phyloP scores from a whole-genome alignment of 1,139 yeast genomes.

The Candida labiduridarum region DNA sequence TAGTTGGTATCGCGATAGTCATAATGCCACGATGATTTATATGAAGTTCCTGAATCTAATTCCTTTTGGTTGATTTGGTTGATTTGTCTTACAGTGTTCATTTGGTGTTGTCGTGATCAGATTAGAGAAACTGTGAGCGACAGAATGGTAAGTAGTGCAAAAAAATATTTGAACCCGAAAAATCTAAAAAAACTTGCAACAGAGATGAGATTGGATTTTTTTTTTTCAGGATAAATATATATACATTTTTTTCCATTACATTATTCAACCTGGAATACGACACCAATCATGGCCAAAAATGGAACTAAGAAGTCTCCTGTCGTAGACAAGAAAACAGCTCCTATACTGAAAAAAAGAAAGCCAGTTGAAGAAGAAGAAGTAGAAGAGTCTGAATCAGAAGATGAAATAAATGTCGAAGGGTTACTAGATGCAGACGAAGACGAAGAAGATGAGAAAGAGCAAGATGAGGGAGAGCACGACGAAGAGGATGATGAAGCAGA shows the following conservation, averaged over 20 bases:
- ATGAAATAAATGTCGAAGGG: conserved; percentile 32
- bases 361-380: conserved; percentile 20
- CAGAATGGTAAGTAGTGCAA: neutral
- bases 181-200: neutral
- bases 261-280: neutral
- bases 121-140: neutral
- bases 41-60: conserved; percentile 58
- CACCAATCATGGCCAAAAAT: conserved; percentile 18
- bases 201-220: conserved; percentile 10
- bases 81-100: conserved; percentile 53
- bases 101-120: conserved; percentile 14
- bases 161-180: neutral
- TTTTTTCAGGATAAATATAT: neutral
- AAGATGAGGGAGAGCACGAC: conserved; percentile 33
- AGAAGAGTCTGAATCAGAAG: conserved; percentile 23
- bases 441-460: conserved; percentile 25
- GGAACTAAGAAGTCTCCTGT: conserved; percentile 9
- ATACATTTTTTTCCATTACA: conserved; percentile 7
- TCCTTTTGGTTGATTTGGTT: conserved; percentile 69
- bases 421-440: conserved; percentile 26
- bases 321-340: conserved; percentile 10
- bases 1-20: conserved; percentile 73
- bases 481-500: conserved; percentile 29
- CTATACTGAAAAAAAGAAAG: conserved; percentile 20
- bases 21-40: conserved; percentile 83